Percentiles rank a stretch among this genome's conserved stretches.
Conservation (phyloP, 306 rosid species). For the Sophora flavescens region DNA sequence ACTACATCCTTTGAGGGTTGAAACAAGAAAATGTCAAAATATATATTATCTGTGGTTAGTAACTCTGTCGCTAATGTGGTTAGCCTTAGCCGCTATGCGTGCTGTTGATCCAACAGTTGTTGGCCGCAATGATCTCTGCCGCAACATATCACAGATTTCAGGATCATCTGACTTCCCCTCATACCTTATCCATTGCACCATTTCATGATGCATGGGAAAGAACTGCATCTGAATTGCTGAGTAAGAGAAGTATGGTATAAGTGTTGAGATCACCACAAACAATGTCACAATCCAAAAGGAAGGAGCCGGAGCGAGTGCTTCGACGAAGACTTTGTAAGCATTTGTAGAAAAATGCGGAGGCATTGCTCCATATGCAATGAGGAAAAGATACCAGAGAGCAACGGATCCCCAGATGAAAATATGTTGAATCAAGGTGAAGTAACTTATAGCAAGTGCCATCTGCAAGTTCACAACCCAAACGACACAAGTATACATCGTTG, state of each 20-base stretch:
- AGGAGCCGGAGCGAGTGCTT: constrained; percentile 83
- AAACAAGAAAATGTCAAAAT: constrained; percentile 35
- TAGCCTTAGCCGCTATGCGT: constrained; percentile 75
- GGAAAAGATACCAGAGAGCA: constrained; percentile 83
- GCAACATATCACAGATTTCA: constrained; percentile 61
- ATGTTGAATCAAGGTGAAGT: constrained; percentile 97
- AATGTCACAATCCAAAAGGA: constrained; percentile 74
- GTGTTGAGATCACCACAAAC: constrained; percentile 72
- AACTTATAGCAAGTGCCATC: constrained; percentile 81
- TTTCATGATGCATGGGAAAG: constrained; percentile 85
- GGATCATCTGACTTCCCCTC: constrained; percentile 71
- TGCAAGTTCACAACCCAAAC: constrained; percentile 99
- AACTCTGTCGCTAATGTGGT: constrained; percentile 38
- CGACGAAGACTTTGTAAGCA: constrained; percentile 77
- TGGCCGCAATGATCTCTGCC: constrained; percentile 61
- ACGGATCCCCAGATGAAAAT: constrained; percentile 89
- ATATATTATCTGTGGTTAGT: constrained; percentile 45
- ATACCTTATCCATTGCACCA: constrained; percentile 79
- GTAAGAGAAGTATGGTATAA: constrained; percentile 77
- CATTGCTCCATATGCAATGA: constrained; percentile 71
- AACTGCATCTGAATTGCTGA: constrained; percentile 79
- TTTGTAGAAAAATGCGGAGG: constrained; percentile 61
- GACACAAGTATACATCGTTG: constrained; percentile 78
- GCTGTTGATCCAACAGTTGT: constrained; percentile 79
- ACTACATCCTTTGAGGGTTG: constrained; percentile 27